These are phyloP conservation scores for Ceriops decandra DNA, from an alignment of 345 rosid genomes.

Conservation along the genomic window DNA sequence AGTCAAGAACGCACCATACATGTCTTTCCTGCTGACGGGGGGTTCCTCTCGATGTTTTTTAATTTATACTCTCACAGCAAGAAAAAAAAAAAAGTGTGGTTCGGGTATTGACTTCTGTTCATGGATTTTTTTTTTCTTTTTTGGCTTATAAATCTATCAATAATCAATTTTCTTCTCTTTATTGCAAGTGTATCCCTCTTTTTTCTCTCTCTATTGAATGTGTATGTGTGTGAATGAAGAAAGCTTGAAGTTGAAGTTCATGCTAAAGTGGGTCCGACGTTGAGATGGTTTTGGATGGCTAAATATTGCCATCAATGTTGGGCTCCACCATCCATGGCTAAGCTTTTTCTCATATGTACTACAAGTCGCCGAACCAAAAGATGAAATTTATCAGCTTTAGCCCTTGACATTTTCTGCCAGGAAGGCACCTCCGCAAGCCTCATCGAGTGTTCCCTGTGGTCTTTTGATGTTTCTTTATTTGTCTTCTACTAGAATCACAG, in stretches of 20 bases:
- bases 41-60: background rate
- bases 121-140: background rate
- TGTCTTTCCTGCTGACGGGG: constrained; percentile 20
- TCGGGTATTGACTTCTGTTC: constrained; percentile 97
- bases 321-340: background rate
- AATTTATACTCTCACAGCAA: background rate
- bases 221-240: constrained; percentile 6
- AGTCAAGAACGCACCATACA: constrained; percentile 99
- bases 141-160: background rate
- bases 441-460: no score
- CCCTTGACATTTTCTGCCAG: no score
- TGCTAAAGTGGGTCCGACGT: background rate
- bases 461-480: no score
- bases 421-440: no score
- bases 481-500: no score
- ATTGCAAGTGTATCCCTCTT: background rate
- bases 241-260: constrained; percentile 12
- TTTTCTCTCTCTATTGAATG: background rate
- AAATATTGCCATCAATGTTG: background rate
- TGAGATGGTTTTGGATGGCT: background rate
- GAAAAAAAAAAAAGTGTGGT: constrained; percentile 49
- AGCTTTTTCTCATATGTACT: no score
- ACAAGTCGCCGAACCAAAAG: no score
- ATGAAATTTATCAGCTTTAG: no score
- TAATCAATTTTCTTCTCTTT: background rate